Evolutionary conservation across 441 rosid genomes (phyloP), one percentile per base, ranked within the genome.

Genomic region (Pelargonium citronellum): DNA sequence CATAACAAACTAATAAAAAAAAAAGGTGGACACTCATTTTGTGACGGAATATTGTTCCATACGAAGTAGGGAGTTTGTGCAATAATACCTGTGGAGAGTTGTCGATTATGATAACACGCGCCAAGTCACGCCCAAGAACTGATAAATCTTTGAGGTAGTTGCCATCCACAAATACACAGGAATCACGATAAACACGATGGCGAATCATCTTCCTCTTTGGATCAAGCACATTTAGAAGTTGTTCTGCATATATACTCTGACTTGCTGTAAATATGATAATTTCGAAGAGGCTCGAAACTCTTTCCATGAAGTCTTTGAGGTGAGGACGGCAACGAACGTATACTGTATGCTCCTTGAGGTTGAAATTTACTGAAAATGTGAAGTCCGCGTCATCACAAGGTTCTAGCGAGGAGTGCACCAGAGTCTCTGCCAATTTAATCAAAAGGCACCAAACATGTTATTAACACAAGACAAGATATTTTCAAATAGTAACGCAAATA

Each of bases 231-330:
- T 95, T 95, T 71, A 92, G 87, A 71, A 95, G 98, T 71, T 95
- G 98, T 73, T 91, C 97, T 0, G 99, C 99, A 70, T 95, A 95
- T 58, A 95, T 91, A 64, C 98, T 92, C 79, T 91, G 98, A 79
- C 98, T 95, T 67, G 98, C 97, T n/a, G 99, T 95, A 79, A 95
- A 95, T 81, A 95, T 92, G 66, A 91, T 86, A 62, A 95, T 88
- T 87, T 95, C 96, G 69, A 95, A 95, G 55, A 91, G 88, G 75
- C 85, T 24, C 10, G 98, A 77, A 73, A 87, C 93, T 80, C 92
- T 83, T 78, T 92, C 99, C 92, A 91, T 81, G 71, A 95, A 95
- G 78, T 92, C 96, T 76, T 78, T 84, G 64, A 95, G 89, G 81
- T 88, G 77, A 74, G 99, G 99, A 39, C 99, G 96, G 71, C 99